Evolutionary conservation across 2,329 filamentous ascomycete species (phyloP).

Genomic region (Sordariomycetes sp.): DNA sequence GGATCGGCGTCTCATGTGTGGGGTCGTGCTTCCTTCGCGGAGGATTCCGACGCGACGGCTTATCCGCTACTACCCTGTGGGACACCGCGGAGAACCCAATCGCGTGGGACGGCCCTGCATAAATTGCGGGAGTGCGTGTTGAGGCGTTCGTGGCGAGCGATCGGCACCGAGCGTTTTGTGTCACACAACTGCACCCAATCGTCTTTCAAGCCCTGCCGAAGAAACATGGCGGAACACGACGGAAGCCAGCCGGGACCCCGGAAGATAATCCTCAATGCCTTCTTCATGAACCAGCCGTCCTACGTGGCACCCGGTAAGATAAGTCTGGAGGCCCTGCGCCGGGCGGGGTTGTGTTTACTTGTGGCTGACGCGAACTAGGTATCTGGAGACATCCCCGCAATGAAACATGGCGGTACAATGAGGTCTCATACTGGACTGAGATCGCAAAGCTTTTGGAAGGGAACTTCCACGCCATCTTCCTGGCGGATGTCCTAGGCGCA

Average conservation of each 20-base stretch:
- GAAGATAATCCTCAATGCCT: slow-evolving; percentile 10
- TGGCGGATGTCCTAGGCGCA: slow-evolving; percentile 35
- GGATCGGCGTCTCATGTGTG: not conserved
- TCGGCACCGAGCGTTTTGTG: not conserved
- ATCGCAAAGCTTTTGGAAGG: slow-evolving; percentile 35
- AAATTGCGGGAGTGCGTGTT: not conserved
- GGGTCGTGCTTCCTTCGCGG: no score
- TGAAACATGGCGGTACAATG: slow-evolving; percentile 11
- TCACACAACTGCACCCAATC: no score
- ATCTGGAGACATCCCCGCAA: slow-evolving; percentile 12
- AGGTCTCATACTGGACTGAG: slow-evolving; percentile 28
- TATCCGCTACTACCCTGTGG: not conserved
- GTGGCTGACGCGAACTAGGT: not conserved
- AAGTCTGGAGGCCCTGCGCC: not conserved
- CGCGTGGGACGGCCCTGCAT: not conserved
- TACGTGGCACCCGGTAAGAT: slow-evolving; percentile 7
- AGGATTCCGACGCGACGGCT: not conserved
- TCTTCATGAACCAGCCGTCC: slow-evolving; percentile 10
- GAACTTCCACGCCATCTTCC: slow-evolving; percentile 38
- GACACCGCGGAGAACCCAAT: not conserved
- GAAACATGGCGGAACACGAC: not conserved
- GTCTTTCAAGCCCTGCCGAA: no score
- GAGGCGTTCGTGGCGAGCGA: not conserved
- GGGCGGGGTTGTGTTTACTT: no score
- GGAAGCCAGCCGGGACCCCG: not conserved